A percentile compares a stretch with the other conserved stretches of the same genome.
These are phyloP conservation scores for Dioszegia hungarica DNA, from an alignment of 768 basidiomycete species.

Conservation along the genomic window DNA sequence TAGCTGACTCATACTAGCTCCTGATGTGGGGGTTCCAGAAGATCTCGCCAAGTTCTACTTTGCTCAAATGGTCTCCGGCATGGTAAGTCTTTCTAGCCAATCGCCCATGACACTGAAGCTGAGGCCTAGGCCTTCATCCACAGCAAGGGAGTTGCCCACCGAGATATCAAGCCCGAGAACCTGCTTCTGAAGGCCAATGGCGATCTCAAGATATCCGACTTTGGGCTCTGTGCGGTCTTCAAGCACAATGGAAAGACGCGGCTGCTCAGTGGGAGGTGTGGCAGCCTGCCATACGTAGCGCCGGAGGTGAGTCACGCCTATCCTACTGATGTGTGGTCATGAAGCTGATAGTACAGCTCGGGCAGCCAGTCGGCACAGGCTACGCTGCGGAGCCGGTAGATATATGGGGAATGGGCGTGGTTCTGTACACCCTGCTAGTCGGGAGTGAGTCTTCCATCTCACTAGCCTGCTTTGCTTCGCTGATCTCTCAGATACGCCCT, in stretches of 20 bases:
- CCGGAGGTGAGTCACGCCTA: constrained; percentile 65
- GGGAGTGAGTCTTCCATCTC: constrained; percentile 61
- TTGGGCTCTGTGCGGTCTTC: constrained; percentile 87
- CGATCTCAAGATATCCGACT: constrained; percentile 86
- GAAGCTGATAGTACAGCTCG: constrained; percentile 56
- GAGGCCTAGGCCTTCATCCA: constrained; percentile 71
- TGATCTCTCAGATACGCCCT: constrained; percentile 72
- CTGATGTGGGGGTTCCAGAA: constrained; percentile 79
- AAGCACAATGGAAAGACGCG: constrained; percentile 80
- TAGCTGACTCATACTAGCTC: constrained; percentile 58
- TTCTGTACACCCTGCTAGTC: constrained; percentile 80
- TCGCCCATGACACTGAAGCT: background rate
- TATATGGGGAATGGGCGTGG: constrained; percentile 92
- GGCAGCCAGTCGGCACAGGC: constrained; percentile 54
- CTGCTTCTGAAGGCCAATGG: constrained; percentile 78
- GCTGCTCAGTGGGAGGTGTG: constrained; percentile 72
- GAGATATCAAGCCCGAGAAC: constrained; percentile 97
- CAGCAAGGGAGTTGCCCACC: constrained; percentile 82
- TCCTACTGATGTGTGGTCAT: background rate
- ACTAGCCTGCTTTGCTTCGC: background rate
- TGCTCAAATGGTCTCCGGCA: constrained; percentile 72
- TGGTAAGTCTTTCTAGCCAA: constrained; percentile 56
- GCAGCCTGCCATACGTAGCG: constrained; percentile 88
- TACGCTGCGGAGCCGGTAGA: constrained; percentile 92
- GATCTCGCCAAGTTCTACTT: constrained; percentile 89